Percentiles rank a stretch among this genome's conserved stretches.
phyloP scores from a whole-genome alignment of 192 early-diverging fungal species.

The Chytriomyces sp. region DNA sequence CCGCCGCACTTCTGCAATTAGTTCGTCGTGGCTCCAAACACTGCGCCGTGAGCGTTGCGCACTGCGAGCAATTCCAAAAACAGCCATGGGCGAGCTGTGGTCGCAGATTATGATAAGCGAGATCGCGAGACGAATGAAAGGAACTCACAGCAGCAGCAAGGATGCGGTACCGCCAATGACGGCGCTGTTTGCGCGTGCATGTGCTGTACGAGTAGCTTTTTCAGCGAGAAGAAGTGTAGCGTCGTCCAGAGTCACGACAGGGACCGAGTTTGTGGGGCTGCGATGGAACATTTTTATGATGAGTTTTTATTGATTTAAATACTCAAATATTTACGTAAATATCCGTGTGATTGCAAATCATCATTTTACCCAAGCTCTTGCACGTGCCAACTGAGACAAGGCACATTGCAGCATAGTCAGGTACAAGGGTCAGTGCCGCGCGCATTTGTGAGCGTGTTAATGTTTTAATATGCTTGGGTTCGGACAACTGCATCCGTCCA shows the following conservation, averaged over 20 bases:
- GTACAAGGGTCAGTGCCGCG: too few relatives aligned
- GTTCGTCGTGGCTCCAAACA: slow-evolving; percentile 14
- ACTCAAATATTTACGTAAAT: too few relatives aligned
- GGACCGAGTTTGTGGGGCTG: background rate
- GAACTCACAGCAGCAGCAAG: background rate
- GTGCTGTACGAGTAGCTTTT: background rate
- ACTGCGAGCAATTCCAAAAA: slow-evolving; percentile 17
- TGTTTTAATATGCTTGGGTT: too few relatives aligned
- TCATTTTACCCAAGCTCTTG: too few relatives aligned
- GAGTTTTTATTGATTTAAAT: too few relatives aligned
- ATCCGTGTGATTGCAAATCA: too few relatives aligned
- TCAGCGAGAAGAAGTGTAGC: slow-evolving; percentile 12
- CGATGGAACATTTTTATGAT: background rate
- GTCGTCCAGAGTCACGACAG: slow-evolving; percentile 25
- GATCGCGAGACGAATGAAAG: too few relatives aligned
- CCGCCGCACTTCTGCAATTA: slow-evolving; percentile 17
- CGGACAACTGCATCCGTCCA: too few relatives aligned
- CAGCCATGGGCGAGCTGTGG: slow-evolving; percentile 16
- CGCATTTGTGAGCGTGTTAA: too few relatives aligned
- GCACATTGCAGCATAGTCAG: too few relatives aligned
- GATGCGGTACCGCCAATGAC: background rate
- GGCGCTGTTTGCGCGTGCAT: background rate
- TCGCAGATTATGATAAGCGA: too few relatives aligned
- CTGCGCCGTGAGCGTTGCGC: background rate
- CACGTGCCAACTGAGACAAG: too few relatives aligned